Evolutionary conservation across 768 basidiomycete genomes (phyloP), one percentile per base, ranked within the genome.

Genomic region (Lyophyllum semitale): DNA sequence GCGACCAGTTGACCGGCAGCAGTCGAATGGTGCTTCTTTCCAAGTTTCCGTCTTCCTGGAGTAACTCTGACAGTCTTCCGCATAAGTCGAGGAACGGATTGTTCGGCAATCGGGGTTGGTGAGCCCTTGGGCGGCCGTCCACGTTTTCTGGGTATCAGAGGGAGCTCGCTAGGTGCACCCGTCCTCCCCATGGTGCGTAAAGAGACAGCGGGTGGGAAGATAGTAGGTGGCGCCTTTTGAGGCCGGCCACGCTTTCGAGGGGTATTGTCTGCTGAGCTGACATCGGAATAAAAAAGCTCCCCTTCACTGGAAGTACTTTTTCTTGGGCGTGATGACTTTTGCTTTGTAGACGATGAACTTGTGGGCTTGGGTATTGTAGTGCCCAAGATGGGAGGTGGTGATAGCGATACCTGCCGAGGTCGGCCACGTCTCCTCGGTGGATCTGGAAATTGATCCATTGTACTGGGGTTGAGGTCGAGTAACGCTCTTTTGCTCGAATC

Each of bases 101-200:
- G 8, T 25, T 20, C 32, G 30, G 30, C 32, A 22, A 7, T 32
- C 4, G 30, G 26, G 49, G n/a, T 17, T 3, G 32, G 20, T 22
- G 30, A 20, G 42, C 35, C 22, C 38, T 62, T 59, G 7, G 47
- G 54, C 22, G 51, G 58, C 15, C 58, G 49, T 18, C 51, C 57
- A 18, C 54, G 55, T 37, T 59, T 55, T 26, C 48, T 51, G 25
- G 59, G 51, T 17, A 32, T 25, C 17, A 41, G 18, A 25, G 43
- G n/a, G n/a, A 33, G 8, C 45, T 40, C 43, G 22, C 25, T 18
- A 1, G 23, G 8, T 20, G 35, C 32, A 29, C 18, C 20, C 8
- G n/a, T 15, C 8, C 4, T 15, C 22, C n/a, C 8, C 17, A 2
- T 2, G 35, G 23, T 15, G 18, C 3, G 9, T 18, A 4, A 26